Conservation (phyloP, 441 rosid species). For the Pelargonium myrrhifolium region DNA sequence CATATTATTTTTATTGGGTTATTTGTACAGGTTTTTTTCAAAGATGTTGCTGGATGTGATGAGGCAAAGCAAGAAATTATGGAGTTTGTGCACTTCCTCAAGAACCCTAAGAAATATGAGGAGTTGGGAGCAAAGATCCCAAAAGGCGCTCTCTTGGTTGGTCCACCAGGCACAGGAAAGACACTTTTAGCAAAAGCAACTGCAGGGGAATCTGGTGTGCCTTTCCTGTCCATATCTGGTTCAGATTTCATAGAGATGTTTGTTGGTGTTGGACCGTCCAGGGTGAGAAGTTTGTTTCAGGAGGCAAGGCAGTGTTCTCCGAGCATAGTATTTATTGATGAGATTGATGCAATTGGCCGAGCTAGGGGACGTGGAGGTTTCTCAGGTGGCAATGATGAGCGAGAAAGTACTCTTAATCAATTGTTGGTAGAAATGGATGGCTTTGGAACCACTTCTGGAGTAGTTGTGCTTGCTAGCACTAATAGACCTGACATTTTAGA, state of each 20-base stretch:
- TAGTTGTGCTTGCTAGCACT: slow-evolving; percentile 72
- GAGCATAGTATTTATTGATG: slow-evolving; percentile 68
- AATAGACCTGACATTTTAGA: slow-evolving; percentile 74
- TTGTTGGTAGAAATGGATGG: slow-evolving; percentile 72
- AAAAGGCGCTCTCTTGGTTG: slow-evolving; percentile 66
- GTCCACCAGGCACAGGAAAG: slow-evolving; percentile 75
- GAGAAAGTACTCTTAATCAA: slow-evolving; percentile 67
- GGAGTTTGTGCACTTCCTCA: slow-evolving; percentile 73
- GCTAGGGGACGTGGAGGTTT: slow-evolving; percentile 81
- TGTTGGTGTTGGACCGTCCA: slow-evolving; percentile 76
- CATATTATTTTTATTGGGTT: slow-evolving; percentile 13
- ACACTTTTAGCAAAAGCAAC: slow-evolving; percentile 77
- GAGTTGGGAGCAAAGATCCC: slow-evolving; percentile 68
- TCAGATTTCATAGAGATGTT: slow-evolving; percentile 86
- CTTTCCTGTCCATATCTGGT: slow-evolving; percentile 64
- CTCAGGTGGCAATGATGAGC: slow-evolving; percentile 59
- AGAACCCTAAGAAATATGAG: slow-evolving; percentile 67
- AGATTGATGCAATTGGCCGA: slow-evolving; percentile 70
- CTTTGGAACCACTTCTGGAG: slow-evolving; percentile 67
- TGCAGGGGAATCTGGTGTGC: slow-evolving; percentile 70
- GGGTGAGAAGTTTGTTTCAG: slow-evolving; percentile 68
- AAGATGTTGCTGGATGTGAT: slow-evolving; percentile 75
- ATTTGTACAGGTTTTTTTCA: slow-evolving; percentile 39
- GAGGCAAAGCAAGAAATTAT: slow-evolving; percentile 76
- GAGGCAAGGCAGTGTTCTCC: slow-evolving; percentile 68